phyloP scores from a whole-genome alignment of 2,329 filamentous ascomycete species.

The Thyridium curvatum region DNA sequence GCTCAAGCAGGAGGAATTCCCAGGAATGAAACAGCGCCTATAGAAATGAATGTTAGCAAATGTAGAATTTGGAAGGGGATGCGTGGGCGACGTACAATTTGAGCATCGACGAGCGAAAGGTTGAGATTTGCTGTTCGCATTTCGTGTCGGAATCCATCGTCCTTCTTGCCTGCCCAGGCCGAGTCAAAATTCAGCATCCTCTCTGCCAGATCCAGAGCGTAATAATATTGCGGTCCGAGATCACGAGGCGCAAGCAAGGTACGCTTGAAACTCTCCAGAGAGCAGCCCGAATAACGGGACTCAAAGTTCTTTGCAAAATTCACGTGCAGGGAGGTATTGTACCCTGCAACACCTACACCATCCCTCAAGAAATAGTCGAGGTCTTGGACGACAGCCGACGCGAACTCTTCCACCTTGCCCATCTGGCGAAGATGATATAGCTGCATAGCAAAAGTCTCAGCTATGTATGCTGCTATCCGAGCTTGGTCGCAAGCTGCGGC shows the following conservation, averaged over 20 bases:
- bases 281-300: constrained; percentile 66
- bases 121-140: constrained; percentile 86
- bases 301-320: constrained; percentile 84
- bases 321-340: constrained; percentile 80
- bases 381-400: constrained; percentile 66
- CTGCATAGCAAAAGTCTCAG: constrained; percentile 86
- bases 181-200: constrained; percentile 71
- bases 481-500: constrained; percentile 56
- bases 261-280: constrained; percentile 73
- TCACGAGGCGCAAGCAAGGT: constrained; percentile 59
- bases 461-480: constrained; percentile 72
- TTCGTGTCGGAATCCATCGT: constrained; percentile 73
- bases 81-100: constrained; percentile 56
- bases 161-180: constrained; percentile 64
- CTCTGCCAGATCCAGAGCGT: constrained; percentile 70
- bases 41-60: constrained; percentile 4
- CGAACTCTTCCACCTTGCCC: constrained; percentile 57
- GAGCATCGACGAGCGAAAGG: constrained; percentile 84
- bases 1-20: constrained; percentile 80
- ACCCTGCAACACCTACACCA: constrained; percentile 71
- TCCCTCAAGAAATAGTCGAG: constrained; percentile 75
- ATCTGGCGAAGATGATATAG: constrained; percentile 79
- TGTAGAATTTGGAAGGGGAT: too few relatives aligned
- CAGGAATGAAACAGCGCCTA: constrained; percentile 80
- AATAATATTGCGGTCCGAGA: constrained; percentile 76